These are phyloP conservation scores for Trichaptum fuscoviolaceum DNA, from an alignment of 768 basidiomycete species.

Conservation along the genomic window DNA sequence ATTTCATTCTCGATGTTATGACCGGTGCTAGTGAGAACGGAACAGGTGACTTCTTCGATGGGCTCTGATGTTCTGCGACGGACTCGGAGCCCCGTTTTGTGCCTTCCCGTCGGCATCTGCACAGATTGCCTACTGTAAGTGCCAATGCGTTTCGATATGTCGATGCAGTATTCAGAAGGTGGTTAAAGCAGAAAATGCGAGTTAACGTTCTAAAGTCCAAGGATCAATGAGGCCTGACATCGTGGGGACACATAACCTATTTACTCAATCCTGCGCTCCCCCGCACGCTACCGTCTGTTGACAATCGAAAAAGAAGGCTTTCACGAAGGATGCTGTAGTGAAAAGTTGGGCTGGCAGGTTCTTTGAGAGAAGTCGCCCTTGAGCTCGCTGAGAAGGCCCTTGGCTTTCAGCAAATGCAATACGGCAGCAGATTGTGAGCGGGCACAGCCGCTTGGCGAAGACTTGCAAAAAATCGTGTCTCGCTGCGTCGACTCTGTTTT, in stretches of 20 bases:
- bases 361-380: too few relatives aligned
- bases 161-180: not conserved
- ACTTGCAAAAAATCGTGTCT: too few relatives aligned
- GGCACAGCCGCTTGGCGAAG: too few relatives aligned
- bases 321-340: too few relatives aligned
- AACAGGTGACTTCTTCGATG: not conserved
- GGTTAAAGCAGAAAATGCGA: not conserved
- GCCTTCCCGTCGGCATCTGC: conserved; percentile 1
- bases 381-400: too few relatives aligned
- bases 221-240: not conserved
- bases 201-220: not conserved
- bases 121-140: not conserved
- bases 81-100: not conserved
- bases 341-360: too few relatives aligned
- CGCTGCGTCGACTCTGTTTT: too few relatives aligned
- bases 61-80: not conserved
- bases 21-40: not conserved
- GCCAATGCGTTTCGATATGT: not conserved
- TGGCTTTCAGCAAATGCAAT: too few relatives aligned
- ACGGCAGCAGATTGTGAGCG: too few relatives aligned
- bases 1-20: not conserved
- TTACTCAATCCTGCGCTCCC: too few relatives aligned
- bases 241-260: not conserved
- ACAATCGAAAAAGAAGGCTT: too few relatives aligned
- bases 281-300: too few relatives aligned